A percentile compares a stretch with the other conserved stretches of the same genome.
These are phyloP conservation scores for Eutypa lata DNA, from an alignment of 2,329 filamentous ascomycete species.

Conservation along the genomic window DNA sequence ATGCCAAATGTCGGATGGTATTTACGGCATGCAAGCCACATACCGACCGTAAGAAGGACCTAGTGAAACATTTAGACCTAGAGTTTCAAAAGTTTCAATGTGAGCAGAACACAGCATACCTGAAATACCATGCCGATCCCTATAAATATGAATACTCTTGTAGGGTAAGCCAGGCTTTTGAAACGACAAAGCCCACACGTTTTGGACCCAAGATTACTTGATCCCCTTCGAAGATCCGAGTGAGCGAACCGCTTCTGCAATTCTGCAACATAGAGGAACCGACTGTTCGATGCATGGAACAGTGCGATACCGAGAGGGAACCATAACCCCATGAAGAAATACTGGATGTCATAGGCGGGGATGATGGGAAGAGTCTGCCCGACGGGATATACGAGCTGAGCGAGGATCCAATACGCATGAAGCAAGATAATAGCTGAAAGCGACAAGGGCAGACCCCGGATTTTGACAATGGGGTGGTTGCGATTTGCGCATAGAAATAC, in stretches of 20 bases:
- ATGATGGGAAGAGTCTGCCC: constrained; percentile 37
- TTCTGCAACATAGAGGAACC: constrained; percentile 48
- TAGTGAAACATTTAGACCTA: constrained; percentile 22
- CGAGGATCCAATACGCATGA: constrained; percentile 36
- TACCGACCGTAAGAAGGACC: constrained; percentile 49
- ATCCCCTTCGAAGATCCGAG: constrained; percentile 8
- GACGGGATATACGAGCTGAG: constrained; percentile 41
- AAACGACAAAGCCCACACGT: constrained; percentile 33
- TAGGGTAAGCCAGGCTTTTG: constrained; percentile 33
- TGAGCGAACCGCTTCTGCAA: constrained; percentile 42
- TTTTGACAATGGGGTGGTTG: constrained; percentile 32
- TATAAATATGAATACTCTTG: constrained; percentile 42
- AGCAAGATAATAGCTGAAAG: constrained; percentile 37
- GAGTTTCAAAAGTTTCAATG: too few species aligned
- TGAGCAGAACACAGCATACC: constrained; percentile 33
- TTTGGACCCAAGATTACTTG: constrained; percentile 23
- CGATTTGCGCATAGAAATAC: constrained; percentile 31
- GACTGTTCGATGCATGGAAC: constrained; percentile 55
- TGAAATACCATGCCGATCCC: constrained; percentile 46
- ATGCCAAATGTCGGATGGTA: constrained; percentile 53
- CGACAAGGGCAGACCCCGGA: constrained; percentile 39
- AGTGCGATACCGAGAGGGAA: constrained; percentile 56
- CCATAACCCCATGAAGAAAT: constrained; percentile 58
- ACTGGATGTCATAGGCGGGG: constrained; percentile 47
- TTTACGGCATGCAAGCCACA: constrained; percentile 55